Evolutionary conservation across 2,329 filamentous ascomycete species (phyloP), one percentile per base, ranked within the genome.

Genomic region (Claviceps humidiphila): DNA sequence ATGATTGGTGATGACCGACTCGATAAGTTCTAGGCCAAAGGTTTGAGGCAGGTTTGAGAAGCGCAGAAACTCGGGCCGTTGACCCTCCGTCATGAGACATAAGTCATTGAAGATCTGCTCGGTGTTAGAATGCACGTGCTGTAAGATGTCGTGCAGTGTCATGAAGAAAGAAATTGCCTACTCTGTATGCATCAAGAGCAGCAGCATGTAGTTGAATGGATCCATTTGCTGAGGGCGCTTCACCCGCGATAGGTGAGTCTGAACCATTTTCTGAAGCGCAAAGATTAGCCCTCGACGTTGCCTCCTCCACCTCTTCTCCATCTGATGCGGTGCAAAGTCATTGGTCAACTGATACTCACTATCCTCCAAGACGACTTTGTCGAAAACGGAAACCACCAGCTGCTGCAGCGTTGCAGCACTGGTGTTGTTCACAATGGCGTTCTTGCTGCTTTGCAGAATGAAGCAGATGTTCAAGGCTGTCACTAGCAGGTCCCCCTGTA

Each of bases 341-440:
- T n/a, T 20, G n/a, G 30, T 22, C 17, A 22, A 42, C 8, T 20
- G 14, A 39, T 2, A 51, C 49, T 51, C 68, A 85, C 83, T 83
- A 64, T 96, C 89, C 71, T 96, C 89, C 5, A 73, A 72, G 0
- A 83, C 79, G 2, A 96, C 89, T 65, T 94, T 93, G 65, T 97
- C 93, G 67, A 96, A 97, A 0, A 95, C 86, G 0, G 87, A 85
- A 37, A 93, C 88, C 7, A 97, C 84, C 14, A 98, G 78, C 66
- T 97, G 93, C 68, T 96, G 91, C 51, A 98, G 73, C 2, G 93
- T 97, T n/a, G 93, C 93, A 26, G 91, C 89, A 9, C 93, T 93
- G 1, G 94, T 97, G 60, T 94, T 94, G 64, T 91, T 94, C 59
- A 98, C 89, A 50, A 95, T 89, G 26, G 84, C 82, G 70, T 90